A percentile compares a stretch with the other conserved stretches of the same genome.
phyloP scores from a whole-genome alignment of 768 basidiomycete species.

The Phanerodontia chrysosporium region DNA sequence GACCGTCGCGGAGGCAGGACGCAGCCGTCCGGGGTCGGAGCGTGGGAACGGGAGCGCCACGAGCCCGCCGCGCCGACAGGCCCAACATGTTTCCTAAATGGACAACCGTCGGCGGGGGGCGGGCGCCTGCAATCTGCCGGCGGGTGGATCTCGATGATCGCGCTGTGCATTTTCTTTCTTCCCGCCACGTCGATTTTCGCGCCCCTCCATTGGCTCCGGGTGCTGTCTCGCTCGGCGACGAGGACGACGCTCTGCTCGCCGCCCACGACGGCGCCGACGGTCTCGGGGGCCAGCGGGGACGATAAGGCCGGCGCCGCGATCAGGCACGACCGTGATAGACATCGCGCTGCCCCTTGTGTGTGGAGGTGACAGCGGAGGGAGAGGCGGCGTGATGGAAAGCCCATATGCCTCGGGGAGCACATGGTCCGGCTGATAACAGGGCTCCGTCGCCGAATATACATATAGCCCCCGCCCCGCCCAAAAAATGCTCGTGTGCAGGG shows the following conservation, averaged over 20 bases:
- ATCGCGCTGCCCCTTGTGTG: background rate
- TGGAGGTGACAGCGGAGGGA: background rate
- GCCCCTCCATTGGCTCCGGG: background rate
- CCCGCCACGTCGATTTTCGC: background rate
- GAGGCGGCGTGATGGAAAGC: background rate
- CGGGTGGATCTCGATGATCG: too few species aligned
- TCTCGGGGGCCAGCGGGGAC: background rate
- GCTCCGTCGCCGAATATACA: background rate
- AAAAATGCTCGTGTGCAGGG: slow-evolving; percentile 1
- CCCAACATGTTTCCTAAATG: background rate
- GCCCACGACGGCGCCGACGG: too few species aligned
- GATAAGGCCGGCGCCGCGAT: background rate
- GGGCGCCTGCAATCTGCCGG: background rate
- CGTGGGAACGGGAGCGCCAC: background rate
- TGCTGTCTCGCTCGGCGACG: too few species aligned
- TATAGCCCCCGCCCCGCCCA: background rate
- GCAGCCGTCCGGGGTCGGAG: too few species aligned
- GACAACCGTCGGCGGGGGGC: background rate
- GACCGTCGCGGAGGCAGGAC: too few species aligned
- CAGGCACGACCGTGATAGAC: background rate
- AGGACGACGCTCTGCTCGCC: too few species aligned
- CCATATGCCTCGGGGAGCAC: slow-evolving; percentile 1
- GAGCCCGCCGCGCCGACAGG: background rate
- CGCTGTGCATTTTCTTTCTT: background rate
- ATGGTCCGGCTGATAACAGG: background rate